Conservation (phyloP, 2,329 filamentous ascomycete genomes). For the Aspergillus brasiliensis region DNA sequence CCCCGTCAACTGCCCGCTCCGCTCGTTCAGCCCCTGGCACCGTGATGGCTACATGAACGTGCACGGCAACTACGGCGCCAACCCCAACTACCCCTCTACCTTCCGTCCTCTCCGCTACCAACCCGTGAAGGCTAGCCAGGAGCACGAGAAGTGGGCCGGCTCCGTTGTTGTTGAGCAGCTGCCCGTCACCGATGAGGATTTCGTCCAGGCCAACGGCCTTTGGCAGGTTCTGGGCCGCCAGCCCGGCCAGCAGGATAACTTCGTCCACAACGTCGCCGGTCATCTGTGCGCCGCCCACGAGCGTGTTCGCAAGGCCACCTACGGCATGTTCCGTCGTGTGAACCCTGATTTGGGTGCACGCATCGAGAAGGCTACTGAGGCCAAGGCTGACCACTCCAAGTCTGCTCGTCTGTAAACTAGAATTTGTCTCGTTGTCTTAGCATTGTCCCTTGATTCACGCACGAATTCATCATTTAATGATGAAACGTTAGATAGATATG, state of each 20-base stretch:
- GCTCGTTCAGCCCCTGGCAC: slow-evolving; percentile 65
- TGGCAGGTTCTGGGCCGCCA: slow-evolving; percentile 48
- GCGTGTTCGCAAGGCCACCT: slow-evolving; percentile 60
- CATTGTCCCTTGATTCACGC: background rate
- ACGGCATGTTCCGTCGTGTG: slow-evolving; percentile 63
- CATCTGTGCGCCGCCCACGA: slow-evolving; percentile 58
- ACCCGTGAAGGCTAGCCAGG: slow-evolving; percentile 44
- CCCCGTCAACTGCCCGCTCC: slow-evolving; percentile 60
- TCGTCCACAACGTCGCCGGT: slow-evolving; percentile 60
- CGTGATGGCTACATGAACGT: slow-evolving; percentile 72
- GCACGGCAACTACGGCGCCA: slow-evolving; percentile 63
- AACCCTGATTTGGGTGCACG: slow-evolving; percentile 55
- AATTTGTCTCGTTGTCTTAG: background rate
- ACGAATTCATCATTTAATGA: background rate
- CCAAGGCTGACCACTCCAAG: slow-evolving; percentile 23
- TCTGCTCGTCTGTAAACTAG: slow-evolving; percentile 32
- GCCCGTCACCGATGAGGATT: slow-evolving; percentile 49
- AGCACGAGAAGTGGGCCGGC: slow-evolving; percentile 49
- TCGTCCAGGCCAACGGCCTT: slow-evolving; percentile 46
- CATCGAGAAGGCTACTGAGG: slow-evolving; percentile 58
- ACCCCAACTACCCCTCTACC: slow-evolving; percentile 56
- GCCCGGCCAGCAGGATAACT: slow-evolving; percentile 63
- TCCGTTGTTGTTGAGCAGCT: slow-evolving; percentile 42
- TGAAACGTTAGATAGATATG: background rate
- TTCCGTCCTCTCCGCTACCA: slow-evolving; percentile 42